Evolutionary conservation across 1,284 basidiomycete species (phyloP), one percentile per base, ranked within the genome.

Genomic region (Heimioporus punctisporus): DNA sequence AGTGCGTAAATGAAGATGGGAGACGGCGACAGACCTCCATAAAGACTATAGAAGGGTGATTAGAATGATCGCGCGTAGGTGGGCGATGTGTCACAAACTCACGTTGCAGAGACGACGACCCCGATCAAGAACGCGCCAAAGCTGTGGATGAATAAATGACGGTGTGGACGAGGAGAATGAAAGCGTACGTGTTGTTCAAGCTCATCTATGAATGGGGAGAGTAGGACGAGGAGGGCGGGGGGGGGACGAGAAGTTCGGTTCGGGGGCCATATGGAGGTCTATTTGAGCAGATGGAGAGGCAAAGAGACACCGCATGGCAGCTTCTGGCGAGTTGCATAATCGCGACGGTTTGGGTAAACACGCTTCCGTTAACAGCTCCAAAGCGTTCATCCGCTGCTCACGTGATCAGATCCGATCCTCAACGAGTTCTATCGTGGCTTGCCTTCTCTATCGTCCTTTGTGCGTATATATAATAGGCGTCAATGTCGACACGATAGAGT

Each of bases 81-180:
- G 40, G 51, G 42, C 6, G 17, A 51, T 52, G 45, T 41, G 46
- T 47, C 49, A 51, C 37, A 8, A 24, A 70, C 78, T 63, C 59
- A 82, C 81, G 68, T 69, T 45, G 76, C 80, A 28, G 82, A 80
- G 25, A 80, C 56, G 43, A 84, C 70, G 24, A 84, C 76, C 14
- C 83, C 82, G 52, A 85, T 72, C 58, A 80, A 76, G 49, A 77
- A 75, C 37, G 79, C 81, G 8, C 83, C 83, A 51, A 82, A 67
- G 39, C 83, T 84, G 27, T 11, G 24, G 28, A 31, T 41, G 27
- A 25, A 42, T 56, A 23, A 51, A 26, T 40, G 28, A 34, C 7
- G 30, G n/a, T 23, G 41, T 28, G 21, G 24, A 24, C 24, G n/a
- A 12, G 14, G 24, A 5, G 19, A 4, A 17, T 15, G 21, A 25